A percentile compares a stretch with the other conserved stretches of the same genome.
phyloP scores from a whole-genome alignment of 1,284 basidiomycete genomes.

The Cutaneotrichosporon sp. region DNA sequence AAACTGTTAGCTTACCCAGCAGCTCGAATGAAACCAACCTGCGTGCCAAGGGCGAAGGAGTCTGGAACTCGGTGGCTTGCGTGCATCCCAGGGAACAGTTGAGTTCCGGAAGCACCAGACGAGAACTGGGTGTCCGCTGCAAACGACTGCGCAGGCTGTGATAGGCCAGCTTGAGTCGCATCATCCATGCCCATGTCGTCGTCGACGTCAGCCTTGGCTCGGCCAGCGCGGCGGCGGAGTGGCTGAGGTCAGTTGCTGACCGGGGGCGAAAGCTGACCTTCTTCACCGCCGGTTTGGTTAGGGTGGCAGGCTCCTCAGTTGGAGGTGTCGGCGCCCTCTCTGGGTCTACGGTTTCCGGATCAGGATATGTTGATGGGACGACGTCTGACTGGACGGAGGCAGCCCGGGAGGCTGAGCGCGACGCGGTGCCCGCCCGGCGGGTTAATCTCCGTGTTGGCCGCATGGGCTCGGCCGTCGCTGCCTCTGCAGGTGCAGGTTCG shows the following conservation, averaged over 20 bases:
- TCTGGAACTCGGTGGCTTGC: conserved; percentile 15
- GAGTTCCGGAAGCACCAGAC: conserved; percentile 3
- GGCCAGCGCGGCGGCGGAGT: conserved; percentile 33
- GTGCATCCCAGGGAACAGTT: not conserved
- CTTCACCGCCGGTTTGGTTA: not conserved
- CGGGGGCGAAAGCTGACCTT: conserved; percentile 7
- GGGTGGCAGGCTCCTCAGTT: not conserved
- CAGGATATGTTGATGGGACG: conserved; percentile 42
- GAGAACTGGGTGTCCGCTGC: conserved; percentile 19
- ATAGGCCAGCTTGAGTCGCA: conserved; percentile 1
- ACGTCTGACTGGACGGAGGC: conserved; percentile 19
- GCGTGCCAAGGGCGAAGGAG: conserved; percentile 23
- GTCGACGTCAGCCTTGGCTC: conserved; percentile 26
- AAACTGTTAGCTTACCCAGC: not conserved
- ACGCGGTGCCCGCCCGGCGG: conserved; percentile 1
- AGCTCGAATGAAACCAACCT: not conserved
- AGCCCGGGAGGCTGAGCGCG: conserved; percentile 11
- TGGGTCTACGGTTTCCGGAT: conserved; percentile 25
- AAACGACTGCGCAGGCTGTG: conserved; percentile 11
- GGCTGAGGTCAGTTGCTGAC: conserved; percentile 21
- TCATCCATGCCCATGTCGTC: conserved; percentile 15
- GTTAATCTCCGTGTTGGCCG: not conserved
- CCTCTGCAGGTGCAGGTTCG: not conserved
- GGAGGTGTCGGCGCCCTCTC: not conserved
- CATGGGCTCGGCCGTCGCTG: not conserved